Base-by-base conservation (phyloP, 2,329 filamentous ascomycete species). In the Bipolaris gigantea region DNA sequence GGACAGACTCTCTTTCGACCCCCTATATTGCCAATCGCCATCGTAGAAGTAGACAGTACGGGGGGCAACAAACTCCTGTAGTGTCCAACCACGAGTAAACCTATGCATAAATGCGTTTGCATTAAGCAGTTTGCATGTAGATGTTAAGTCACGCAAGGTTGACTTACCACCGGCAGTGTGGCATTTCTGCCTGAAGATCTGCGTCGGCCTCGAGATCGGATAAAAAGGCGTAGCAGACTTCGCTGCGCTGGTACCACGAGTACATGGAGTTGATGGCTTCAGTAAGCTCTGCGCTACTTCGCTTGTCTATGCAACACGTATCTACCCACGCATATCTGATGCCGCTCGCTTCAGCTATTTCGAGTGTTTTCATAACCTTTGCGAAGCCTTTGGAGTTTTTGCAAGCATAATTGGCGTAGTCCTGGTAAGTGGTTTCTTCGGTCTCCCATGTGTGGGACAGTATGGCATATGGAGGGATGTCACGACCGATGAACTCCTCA, bases 241-340 rank as follows among this genome's bases (percentile, higher is more conserved):
- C 6, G 15, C 60, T 34, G 3, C 34, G 34, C 15, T 54, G 3
- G 18, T 62, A 62, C 55, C 55, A 60, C 16, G n/a, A 19, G 10
- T 55, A 56, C 45, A 62, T 59, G 6, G 39, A 47, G 19, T 57
- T 65, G 42, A 61, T 57, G 3, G 50, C 43, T n/a, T 55, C 52
- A 2, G 54, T 55, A 1, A 66, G 42, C 32, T 60, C 56, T 1
- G 50, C 43, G n/a, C 39, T 46, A n/a, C 40, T 52, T 11, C 38
- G 25, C n/a, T 61, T 56, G 45, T 61, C 48, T n/a, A 53, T 60
- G 34, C 59, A 55, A 40, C 50, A 42, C 2, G 43, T 48, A 19
- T 46, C 36, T 10, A 48, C 23, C 42, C 36, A 52, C 2, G 44
- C 39, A 8, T 48, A 42, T 9, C 8, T 2, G 2, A 53, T 10